phyloP scores from a whole-genome alignment of 1,284 basidiomycete species.

The Apiotrichum gracile region DNA sequence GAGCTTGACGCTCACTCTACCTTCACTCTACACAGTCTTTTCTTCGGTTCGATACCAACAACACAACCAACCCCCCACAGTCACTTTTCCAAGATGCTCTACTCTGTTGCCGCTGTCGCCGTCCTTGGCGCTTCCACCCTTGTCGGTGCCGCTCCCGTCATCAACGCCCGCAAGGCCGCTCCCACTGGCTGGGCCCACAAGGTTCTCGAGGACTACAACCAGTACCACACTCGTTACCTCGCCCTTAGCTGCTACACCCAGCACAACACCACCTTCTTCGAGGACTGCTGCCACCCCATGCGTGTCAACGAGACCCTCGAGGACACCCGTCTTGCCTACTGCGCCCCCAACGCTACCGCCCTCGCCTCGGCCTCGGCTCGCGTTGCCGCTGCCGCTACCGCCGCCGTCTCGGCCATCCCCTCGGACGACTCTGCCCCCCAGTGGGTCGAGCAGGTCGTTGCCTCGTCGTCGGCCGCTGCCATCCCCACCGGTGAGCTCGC shows the following conservation, averaged over 20 bases:
- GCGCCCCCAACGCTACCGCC: slow-evolving; percentile 46
- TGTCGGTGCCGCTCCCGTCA: slow-evolving; percentile 49
- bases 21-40: slow-evolving; percentile 15
- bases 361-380: slow-evolving; percentile 25
- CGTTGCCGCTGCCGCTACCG: slow-evolving; percentile 12
- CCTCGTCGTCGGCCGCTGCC: slow-evolving; percentile 7
- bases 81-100: slow-evolving; percentile 28
- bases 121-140: slow-evolving; percentile 51
- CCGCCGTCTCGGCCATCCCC: slow-evolving; percentile 21
- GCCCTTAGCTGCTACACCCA: slow-evolving; percentile 53
- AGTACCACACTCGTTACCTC: slow-evolving; percentile 62
- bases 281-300: slow-evolving; percentile 58
- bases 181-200: slow-evolving; percentile 32
- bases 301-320: slow-evolving; percentile 51
- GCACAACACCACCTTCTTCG: slow-evolving; percentile 60
- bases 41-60: slow-evolving; percentile 8
- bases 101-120: slow-evolving; percentile 50
- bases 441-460: slow-evolving; percentile 12
- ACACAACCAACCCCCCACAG: slow-evolving; percentile 5
- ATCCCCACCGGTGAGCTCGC: background rate
- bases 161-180: slow-evolving; percentile 49
- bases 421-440: slow-evolving; percentile 15
- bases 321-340: slow-evolving; percentile 54
- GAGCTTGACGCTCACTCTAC: slow-evolving; percentile 14
- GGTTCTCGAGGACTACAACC: slow-evolving; percentile 54